Evolutionary conservation across 768 basidiomycete species (phyloP), one percentile per base, ranked within the genome.

Genomic region (Podaxis carcinomalis): DNA sequence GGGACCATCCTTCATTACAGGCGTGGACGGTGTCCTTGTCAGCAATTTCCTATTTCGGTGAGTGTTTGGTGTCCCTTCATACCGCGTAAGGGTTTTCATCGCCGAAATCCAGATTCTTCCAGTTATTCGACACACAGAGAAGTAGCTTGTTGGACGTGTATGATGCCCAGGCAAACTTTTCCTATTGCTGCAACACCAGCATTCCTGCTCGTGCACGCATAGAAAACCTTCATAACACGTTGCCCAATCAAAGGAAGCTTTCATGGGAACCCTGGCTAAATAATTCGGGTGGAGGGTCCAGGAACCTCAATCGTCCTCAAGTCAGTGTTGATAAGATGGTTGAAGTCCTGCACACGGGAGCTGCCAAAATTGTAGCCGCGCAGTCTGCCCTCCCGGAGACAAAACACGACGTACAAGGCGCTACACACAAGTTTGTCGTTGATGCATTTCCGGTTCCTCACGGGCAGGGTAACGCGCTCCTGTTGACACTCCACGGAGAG

Each of bases 121-220:
- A 88, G 7, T 71, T 85, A 1, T 95, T 92, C 72, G 97, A 99
- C 71, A 80, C 76, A 19, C 84, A 91, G 64, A 86, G 96, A 16
- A 73, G 80, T 0, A 74, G 78, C 0, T 80, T 98, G 5, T 68
- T 83, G 14, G 79, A 88, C 50, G 92, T 82, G 19, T 99, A 98
- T 70, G 84, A 91, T 62, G 85, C 90, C 0, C 75, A 83, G 10
- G 91, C 95, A n/a, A 95, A 94, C 6, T 95, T 98, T 71, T 97
- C 95, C 0, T 90, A 88, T 70, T 90, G 89, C 19, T 84, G 85
- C 67, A 95, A 95, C 70, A 95, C 95, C 1, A 70, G 83, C 5
- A 90, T 95, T 63, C 92, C 92, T 3, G 71, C 80, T 5, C 89
- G 95, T 14, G 90, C 92, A 0, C 83, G 90, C 51, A 78, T 90